Percentiles rank a stretch among this genome's conserved stretches.
phyloP scores from a whole-genome alignment of 306 rosid genomes.

The Amphicarpaea edgeworthii region DNA sequence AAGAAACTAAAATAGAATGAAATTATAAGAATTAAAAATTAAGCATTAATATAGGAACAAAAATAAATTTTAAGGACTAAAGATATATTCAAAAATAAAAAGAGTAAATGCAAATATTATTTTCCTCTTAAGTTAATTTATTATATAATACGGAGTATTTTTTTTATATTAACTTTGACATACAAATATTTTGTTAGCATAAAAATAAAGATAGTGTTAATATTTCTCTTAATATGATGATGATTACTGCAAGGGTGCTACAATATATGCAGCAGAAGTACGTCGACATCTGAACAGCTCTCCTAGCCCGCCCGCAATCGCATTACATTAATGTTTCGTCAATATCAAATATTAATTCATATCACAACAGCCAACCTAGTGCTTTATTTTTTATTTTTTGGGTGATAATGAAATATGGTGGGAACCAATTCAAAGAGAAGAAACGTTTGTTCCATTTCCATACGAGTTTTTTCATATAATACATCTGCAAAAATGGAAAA shows the following conservation, averaged over 20 bases:
- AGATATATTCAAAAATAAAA: too few relatives aligned
- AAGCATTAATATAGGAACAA: too few relatives aligned
- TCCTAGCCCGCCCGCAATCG: too few relatives aligned
- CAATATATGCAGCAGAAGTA: too few relatives aligned
- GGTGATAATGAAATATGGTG: constrained; percentile 6
- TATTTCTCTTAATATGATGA: background rate
- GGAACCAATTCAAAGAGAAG: background rate
- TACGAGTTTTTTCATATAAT: background rate
- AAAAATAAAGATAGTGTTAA: background rate
- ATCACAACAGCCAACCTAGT: constrained; percentile 5
- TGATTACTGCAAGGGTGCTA: background rate
- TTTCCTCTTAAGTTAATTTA: too few relatives aligned
- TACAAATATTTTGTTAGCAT: too few relatives aligned
- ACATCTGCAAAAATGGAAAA: background rate
- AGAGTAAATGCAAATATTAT: too few relatives aligned
- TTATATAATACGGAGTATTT: too few relatives aligned
- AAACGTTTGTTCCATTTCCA: constrained; percentile 1
- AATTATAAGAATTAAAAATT: too few relatives aligned
- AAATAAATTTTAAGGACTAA: too few relatives aligned
- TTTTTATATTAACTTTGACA: too few relatives aligned
- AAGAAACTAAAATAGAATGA: too few relatives aligned
- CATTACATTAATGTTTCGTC: background rate
- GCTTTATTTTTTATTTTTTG: constrained; percentile 6
- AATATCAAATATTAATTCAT: background rate
- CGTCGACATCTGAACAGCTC: constrained; percentile 22